Evolutionary conservation across 495 filamentous ascomycete species (phyloP).

Genomic region (Aspergillus baeticus): DNA sequence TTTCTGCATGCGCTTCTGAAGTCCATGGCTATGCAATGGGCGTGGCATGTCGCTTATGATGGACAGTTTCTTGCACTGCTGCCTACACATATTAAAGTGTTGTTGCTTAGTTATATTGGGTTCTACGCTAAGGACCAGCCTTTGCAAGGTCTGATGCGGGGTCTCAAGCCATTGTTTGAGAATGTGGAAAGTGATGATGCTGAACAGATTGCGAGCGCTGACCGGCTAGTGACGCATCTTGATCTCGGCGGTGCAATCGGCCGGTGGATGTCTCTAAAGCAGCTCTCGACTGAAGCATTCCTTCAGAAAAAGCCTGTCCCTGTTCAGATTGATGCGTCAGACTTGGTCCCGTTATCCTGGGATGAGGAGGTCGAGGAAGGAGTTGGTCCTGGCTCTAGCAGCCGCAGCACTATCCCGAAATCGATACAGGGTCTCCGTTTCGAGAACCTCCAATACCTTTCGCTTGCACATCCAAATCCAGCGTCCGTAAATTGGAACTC

Average conservation of each 20-base stretch:
- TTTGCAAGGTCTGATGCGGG: conserved; percentile 22
- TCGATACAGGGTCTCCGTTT: conserved; percentile 45
- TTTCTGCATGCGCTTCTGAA: conserved; percentile 59
- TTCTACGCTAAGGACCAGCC: conserved; percentile 44
- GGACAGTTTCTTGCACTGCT: conserved; percentile 63
- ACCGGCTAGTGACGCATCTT: conserved; percentile 56
- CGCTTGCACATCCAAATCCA: conserved; percentile 45
- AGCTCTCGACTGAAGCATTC: conserved; percentile 56
- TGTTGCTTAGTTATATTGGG: conserved; percentile 63
- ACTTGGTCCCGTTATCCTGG: conserved; percentile 36
- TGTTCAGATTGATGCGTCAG: conserved; percentile 6
- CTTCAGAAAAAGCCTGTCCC: conserved; percentile 20
- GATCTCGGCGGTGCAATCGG: conserved; percentile 66
- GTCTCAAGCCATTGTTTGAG: conserved; percentile 32
- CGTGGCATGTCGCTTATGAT: conserved; percentile 64
- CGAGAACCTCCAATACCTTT: conserved; percentile 50
- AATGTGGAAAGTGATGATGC: conserved; percentile 5
- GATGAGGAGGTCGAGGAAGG: conserved; percentile 33
- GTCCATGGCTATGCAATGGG: conserved; percentile 66
- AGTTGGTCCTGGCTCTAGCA: conserved; percentile 33
- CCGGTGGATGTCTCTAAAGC: conserved; percentile 54
- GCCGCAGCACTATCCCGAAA: conserved; percentile 28
- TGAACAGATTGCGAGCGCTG: conserved; percentile 30
- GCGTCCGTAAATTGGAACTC: conserved; percentile 61
- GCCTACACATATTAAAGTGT: conserved; percentile 57